phyloP scores from a whole-genome alignment of 2,329 filamentous ascomycete genomes.

The Colletotrichum shisoi region DNA sequence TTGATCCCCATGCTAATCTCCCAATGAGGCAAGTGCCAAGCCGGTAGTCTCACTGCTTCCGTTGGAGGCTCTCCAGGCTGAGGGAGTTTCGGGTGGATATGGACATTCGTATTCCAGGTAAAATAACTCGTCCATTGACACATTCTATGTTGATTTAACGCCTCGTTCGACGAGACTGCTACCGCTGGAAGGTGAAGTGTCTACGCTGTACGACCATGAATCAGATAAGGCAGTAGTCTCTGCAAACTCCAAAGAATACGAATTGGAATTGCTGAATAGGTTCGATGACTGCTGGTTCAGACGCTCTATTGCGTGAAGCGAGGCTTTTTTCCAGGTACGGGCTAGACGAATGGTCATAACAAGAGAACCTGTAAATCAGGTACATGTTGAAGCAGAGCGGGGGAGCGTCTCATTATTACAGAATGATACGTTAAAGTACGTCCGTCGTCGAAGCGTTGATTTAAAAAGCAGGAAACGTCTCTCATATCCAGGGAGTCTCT shows the following conservation, averaged over 20 bases:
- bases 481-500: not conserved
- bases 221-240: not conserved
- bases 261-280: not conserved
- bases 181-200: conserved; percentile 2
- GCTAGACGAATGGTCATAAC: not conserved
- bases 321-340: not conserved
- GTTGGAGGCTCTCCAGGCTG: not conserved
- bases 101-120: not conserved
- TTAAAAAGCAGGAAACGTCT: not conserved
- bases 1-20: not conserved
- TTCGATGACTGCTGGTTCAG: not conserved
- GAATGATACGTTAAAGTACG: not conserved
- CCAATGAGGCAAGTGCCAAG: not conserved
- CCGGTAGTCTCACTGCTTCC: not conserved
- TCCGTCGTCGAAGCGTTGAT: not conserved
- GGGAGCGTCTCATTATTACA: not conserved
- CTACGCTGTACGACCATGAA: not conserved
- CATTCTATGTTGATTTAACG: not conserved
- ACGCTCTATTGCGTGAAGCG: not conserved
- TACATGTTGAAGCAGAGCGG: not conserved
- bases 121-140: not conserved
- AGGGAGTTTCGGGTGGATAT: not conserved
- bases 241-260: not conserved
- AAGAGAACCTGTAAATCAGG: not conserved
- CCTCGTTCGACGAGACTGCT: not conserved